Evolutionary conservation across 495 filamentous ascomycete species (phyloP), one percentile per base, ranked within the genome.

Genomic region (Penicillium silybi): DNA sequence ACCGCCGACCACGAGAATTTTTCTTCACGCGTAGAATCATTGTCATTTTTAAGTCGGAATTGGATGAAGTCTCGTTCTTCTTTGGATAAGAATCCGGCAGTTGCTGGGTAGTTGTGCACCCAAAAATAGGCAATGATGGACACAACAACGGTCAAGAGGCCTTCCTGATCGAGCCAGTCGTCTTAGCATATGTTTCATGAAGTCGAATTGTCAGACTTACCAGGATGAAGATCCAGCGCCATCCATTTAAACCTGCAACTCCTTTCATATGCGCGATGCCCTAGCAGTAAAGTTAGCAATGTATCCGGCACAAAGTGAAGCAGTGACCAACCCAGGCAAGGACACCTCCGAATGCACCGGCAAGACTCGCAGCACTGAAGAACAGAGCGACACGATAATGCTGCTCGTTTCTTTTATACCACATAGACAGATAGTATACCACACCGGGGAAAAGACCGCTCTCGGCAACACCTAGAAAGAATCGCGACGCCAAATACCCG

Each of bases 211-310:
- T 29, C 10, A 27, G 20, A 34, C 57, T 1, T 42, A 61, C 85
- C 20, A 92, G 70, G 22, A 91, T 89, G 52, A 92, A 92, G 44
- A 92, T 91, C 85, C 89, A 92, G 9, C 82, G 74, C 89, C 89
- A 93, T 15, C 88, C 89, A 42, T 77, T 76, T n/a, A 74, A 70
- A 37, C 78, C 82, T 6, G 84, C 84, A 4, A 85, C 73, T 0
- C 84, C 84, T 40, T 69, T 64, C 84, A 89, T 86, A 39, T 85
- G 73, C 13, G 66, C 69, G 20, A 75, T 72, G 8, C 77, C 79
- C 74, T 78, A 29, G n/a, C 16, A 4, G 18, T 16, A 3, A 41
- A 38, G 2, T 61, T 38, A 53, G 58, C 39, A 16, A 35, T 29
- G 5, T 15, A n/a, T 38, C 35, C 35, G 6, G 35, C 13, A n/a